A percentile compares a stretch with the other conserved stretches of the same genome.
These are phyloP conservation scores for Trichosphaerium sp. DNA, from an alignment of 78 protist genomes.

Conservation along the genomic window DNA sequence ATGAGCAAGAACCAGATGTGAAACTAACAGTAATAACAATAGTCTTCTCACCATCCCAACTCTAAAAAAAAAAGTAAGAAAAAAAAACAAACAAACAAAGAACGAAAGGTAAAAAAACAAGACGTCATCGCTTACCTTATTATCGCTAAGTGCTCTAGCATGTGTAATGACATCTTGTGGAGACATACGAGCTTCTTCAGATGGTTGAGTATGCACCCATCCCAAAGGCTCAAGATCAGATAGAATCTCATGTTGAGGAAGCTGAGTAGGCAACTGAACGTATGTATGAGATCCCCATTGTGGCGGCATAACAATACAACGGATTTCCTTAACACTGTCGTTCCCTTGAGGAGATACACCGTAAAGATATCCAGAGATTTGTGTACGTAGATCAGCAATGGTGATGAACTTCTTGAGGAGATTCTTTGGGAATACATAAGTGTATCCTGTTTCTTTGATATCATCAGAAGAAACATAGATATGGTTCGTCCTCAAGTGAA, in stretches of 20 bases:
- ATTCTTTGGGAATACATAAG: constrained; percentile 98
- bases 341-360: constrained; percentile 80
- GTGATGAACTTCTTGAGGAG: constrained; percentile 85
- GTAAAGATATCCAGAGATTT: constrained; percentile 89
- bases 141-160: constrained; percentile 68
- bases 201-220: constrained; percentile 99
- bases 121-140: too few relatives aligned
- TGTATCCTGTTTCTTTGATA: constrained; percentile 76
- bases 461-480: constrained; percentile 93
- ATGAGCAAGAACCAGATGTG: constrained; percentile 84
- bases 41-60: constrained; percentile 84
- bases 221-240: constrained; percentile 96
- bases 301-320: constrained; percentile 94
- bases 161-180: constrained; percentile 90
- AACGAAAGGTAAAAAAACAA: too few relatives aligned
- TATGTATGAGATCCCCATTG: constrained; percentile 94
- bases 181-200: constrained; percentile 87
- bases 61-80: not conserved
- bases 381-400: constrained; percentile 94
- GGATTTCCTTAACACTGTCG: constrained; percentile 90
- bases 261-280: constrained; percentile 73
- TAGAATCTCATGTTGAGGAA: constrained; percentile 90
- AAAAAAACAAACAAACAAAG: too few relatives aligned
- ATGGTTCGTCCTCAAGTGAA: constrained; percentile 93
- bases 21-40: constrained; percentile 73